Conservation (phyloP, 75 land plant species). For the Gnetum montanum region DNA sequence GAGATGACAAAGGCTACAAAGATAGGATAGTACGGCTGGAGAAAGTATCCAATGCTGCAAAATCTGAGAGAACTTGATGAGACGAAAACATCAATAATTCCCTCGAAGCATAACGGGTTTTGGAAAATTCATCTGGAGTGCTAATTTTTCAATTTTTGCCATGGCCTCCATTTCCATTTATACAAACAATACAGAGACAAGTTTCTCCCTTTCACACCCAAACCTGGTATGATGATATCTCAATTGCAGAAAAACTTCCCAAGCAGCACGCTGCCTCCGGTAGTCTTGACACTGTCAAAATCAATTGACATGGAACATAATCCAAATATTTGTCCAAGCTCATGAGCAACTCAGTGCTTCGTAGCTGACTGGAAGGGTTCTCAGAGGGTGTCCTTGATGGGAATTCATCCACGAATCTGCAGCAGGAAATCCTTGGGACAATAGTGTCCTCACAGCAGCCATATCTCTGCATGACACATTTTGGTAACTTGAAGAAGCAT, state of each 20-base stretch:
- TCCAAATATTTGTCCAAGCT: neutral
- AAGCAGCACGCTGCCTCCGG: neutral
- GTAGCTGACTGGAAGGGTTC: slow-evolving; percentile 5
- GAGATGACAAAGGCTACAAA: neutral
- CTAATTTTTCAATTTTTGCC: neutral
- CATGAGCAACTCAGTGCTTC: slow-evolving; percentile 7
- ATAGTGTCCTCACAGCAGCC: slow-evolving; percentile 44
- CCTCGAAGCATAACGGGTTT: neutral
- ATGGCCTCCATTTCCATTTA: neutral
- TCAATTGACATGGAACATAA: neutral
- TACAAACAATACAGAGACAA: neutral
- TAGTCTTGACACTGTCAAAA: neutral
- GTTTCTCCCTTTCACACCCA: neutral
- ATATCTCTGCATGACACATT: slow-evolving; percentile 62
- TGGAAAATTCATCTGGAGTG: neutral
- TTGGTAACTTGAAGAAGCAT: slow-evolving; percentile 20
- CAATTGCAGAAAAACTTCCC: neutral
- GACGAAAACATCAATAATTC: neutral
- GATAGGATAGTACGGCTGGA: neutral
- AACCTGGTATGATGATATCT: neutral
- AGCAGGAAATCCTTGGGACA: slow-evolving; percentile 21
- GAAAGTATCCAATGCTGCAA: neutral
- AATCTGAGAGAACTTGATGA: neutral
- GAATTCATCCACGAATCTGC: slow-evolving; percentile 3
- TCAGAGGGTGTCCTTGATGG: slow-evolving; percentile 15